These are phyloP conservation scores for Ceratocystiopsis sp. DNA, from an alignment of 2,329 filamentous ascomycete species.

Conservation along the genomic window DNA sequence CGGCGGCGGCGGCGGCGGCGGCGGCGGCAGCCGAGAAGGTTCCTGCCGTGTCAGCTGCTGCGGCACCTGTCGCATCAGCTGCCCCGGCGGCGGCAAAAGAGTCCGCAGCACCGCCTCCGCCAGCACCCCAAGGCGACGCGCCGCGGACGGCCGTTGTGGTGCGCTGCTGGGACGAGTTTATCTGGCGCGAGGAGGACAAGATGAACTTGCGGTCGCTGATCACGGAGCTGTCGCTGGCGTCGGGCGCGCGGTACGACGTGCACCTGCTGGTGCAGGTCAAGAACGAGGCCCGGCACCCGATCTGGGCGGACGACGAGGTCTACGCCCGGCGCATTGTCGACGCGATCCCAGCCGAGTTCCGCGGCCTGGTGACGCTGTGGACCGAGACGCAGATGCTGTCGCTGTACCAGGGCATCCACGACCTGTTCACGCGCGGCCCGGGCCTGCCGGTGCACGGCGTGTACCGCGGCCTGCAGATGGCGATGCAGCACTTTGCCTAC, in stretches of 20 bases:
- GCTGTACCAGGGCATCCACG: constrained; percentile 74
- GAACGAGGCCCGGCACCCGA: constrained; percentile 52
- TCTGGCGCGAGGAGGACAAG: constrained; percentile 64
- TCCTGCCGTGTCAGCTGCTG: no score
- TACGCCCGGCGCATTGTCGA: constrained; percentile 52
- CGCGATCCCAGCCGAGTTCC: constrained; percentile 68
- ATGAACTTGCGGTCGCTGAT: constrained; percentile 74
- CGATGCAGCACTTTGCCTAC: constrained; percentile 83
- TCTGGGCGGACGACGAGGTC: constrained; percentile 58
- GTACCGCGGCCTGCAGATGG: constrained; percentile 86
- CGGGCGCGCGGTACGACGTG: constrained; percentile 73
- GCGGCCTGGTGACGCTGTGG: constrained; percentile 79
- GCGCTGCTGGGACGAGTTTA: constrained; percentile 64
- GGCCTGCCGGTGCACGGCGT: constrained; percentile 75
- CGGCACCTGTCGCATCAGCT: no score
- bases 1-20: background rate
- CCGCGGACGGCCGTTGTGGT: constrained; percentile 63
- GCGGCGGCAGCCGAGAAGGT: background rate
- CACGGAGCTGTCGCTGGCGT: constrained; percentile 61
- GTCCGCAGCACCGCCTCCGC: background rate
- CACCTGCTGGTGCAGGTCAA: constrained; percentile 76
- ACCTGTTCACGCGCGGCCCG: constrained; percentile 48
- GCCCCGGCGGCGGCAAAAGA: no score
- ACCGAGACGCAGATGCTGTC: constrained; percentile 84
- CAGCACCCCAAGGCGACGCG: constrained; percentile 10